These are phyloP conservation scores for Lactarius deliciosus DNA, from an alignment of 768 basidiomycete genomes.

Conservation along the genomic window DNA sequence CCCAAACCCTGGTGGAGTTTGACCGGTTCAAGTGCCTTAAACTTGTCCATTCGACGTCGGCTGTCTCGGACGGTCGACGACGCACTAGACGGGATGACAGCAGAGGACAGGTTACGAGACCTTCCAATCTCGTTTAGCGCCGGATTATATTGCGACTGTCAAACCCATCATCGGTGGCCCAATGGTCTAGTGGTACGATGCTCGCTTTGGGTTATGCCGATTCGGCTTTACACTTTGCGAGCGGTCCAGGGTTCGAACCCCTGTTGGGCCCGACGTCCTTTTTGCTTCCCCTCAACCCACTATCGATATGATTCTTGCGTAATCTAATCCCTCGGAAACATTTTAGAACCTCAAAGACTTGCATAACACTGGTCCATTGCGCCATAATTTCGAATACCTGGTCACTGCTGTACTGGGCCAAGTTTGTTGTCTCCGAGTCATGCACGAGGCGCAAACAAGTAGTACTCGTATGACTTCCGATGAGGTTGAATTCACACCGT, in stretches of 20 bases:
- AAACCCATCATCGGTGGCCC: conserved; percentile 32
- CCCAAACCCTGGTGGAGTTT: conserved; percentile 36
- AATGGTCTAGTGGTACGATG: conserved; percentile 52
- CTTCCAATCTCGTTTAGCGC: conserved; percentile 15
- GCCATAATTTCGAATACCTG: neutral
- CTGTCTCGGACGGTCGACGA: neutral
- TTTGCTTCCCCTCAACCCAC: conserved; percentile 5
- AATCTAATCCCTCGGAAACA: neutral
- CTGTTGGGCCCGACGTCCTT: conserved; percentile 41
- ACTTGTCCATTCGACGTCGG: conserved; percentile 67
- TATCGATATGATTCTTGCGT: conserved; percentile 3
- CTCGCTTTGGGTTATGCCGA: conserved; percentile 45
- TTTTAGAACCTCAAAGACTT: neutral
- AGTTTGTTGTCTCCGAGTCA: neutral
- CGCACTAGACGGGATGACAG: neutral
- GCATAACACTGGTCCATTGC: neutral
- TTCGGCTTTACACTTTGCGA: conserved; percentile 37
- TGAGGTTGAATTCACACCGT: neutral
- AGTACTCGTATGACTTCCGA: neutral
- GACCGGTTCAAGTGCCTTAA: conserved; percentile 76
- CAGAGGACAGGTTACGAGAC: neutral
- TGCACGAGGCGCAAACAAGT: neutral
- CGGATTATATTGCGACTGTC: conserved; percentile 8
- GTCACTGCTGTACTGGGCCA: neutral
- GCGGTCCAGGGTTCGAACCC: conserved; percentile 54